These are phyloP conservation scores for Bimuria novae-zelandiae DNA, from an alignment of 2,329 filamentous ascomycete genomes.

Conservation along the genomic window DNA sequence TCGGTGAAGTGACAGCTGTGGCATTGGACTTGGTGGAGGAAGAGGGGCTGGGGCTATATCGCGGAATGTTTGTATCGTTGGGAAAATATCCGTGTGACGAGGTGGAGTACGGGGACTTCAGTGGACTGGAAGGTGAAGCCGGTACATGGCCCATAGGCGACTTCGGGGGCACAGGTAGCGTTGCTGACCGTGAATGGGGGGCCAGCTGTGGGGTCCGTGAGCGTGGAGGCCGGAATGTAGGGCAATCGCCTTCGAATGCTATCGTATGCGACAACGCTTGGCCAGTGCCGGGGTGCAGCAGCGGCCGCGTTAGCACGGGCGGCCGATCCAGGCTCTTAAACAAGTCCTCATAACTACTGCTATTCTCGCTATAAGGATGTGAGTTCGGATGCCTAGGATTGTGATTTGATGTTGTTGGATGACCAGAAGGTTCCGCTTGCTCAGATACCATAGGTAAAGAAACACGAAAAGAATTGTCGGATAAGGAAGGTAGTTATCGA, in stretches of 20 bases:
- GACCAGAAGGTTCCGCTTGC: neutral
- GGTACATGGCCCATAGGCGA: neutral
- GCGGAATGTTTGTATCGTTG: neutral
- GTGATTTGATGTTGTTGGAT: neutral
- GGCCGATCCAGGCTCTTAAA: conserved; percentile 6
- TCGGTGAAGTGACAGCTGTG: neutral
- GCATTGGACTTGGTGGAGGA: conserved; percentile 2
- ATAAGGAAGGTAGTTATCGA: neutral
- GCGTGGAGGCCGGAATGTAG: conserved; percentile 9
- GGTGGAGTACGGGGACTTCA: neutral
- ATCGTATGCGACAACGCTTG: neutral
- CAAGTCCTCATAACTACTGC: conserved; percentile 15
- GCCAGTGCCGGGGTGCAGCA: conserved; percentile 6
- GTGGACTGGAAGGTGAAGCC: neutral
- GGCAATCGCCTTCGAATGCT: neutral
- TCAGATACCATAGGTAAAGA: neutral
- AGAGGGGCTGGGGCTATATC: neutral
- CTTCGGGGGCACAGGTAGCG: neutral
- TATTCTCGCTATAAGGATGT: neutral
- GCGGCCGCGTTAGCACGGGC: neutral
- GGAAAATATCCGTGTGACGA: neutral
- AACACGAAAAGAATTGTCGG: neutral
- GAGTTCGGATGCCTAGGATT: neutral
- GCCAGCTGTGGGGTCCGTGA: neutral
- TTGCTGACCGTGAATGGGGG: neutral